Base-by-base conservation (phyloP, 441 rosid species). In the Arabidopsis lyrata region DNA sequence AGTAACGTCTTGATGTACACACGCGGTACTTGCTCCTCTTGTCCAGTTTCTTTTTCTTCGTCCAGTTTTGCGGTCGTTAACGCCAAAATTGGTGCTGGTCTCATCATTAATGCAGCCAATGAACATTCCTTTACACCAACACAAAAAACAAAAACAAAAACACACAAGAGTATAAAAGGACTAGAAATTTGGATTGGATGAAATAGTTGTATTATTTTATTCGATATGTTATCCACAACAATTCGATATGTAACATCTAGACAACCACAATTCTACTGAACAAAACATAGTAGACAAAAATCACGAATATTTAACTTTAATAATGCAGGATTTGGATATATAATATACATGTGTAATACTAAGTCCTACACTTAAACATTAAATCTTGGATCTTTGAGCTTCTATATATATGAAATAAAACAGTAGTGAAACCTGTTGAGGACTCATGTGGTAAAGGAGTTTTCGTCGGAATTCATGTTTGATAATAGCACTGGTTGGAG, bases 401-500 rank as follows among this genome's bases (percentile, higher is more conserved):
- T 54, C 5, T 36, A 24, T 32, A 53, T 36, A 24, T 32, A 53
- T 29, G 66, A 49, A 57, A 47, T 55, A 66, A 63, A 68, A 29
- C 11, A n/a, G 22, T 15, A 14, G 59, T 52, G 36, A 50, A 85
- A 92, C 97, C 96, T 91, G 92, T 35, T 24, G 89, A 59, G 95
- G 93, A 80, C 87, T 78, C 92, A 84, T 73, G 12, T 85, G 96
- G 74, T 84, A 91, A 13, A 78, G 41, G 66, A 94, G 85, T 56
- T 81, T 63, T 74, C 92, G 85, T 36, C 82, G 92, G 63, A 80
- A 84, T 45, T 86, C 83, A 41, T 78, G 81, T 84, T 85, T 90
- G 55, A 94, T 34, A 61, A 84, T 18, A 34, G 91, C 91, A 76
- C 85, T 83, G 0, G 98, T 94, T 11, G 98, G 98, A 60, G 93